Percentiles rank a stretch among this genome's conserved stretches.
These are phyloP conservation scores for Fraxinus pennsylvanica DNA, from an alignment of 257 asterid species.

Conservation along the genomic window DNA sequence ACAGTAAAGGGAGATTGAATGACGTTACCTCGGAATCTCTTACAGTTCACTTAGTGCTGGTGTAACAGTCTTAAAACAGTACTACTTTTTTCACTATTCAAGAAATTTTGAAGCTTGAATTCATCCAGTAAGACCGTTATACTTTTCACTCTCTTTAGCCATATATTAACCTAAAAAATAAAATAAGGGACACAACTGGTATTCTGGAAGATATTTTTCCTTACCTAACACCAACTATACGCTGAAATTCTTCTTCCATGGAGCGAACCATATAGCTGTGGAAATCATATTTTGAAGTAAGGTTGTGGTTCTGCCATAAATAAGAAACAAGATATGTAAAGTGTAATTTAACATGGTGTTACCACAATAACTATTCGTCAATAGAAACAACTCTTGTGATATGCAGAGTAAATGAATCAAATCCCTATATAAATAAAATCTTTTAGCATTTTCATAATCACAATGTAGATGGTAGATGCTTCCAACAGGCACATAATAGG, in stretches of 20 bases:
- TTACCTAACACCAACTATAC: conserved; percentile 98
- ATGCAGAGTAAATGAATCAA: background rate
- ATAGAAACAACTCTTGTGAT: background rate
- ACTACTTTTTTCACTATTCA: background rate
- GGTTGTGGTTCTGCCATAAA: conserved; percentile 99
- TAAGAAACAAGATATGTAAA: conserved; percentile 41
- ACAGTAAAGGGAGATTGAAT: background rate
- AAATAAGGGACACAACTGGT: background rate
- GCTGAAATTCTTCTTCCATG: conserved; percentile 98
- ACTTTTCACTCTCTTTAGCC: conserved; percentile 10
- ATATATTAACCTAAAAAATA: conserved; percentile 6
- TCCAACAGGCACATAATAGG: background rate
- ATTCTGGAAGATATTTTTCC: conserved; percentile 20
- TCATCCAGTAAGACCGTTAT: background rate
- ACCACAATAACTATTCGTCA: background rate
- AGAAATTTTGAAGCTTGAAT: conserved; percentile 13
- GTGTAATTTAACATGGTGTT: background rate
- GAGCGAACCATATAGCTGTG: conserved; percentile 99
- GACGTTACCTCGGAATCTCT: background rate
- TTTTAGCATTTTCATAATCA: background rate
- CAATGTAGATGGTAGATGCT: background rate
- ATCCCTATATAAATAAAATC: background rate
- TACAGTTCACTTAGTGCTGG: background rate
- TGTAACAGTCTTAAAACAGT: conserved; percentile 6
- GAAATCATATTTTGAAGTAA: conserved; percentile 88